These are phyloP conservation scores for Nepenthes alata DNA, from an alignment of 179 eudicot species.

Conservation along the genomic window DNA sequence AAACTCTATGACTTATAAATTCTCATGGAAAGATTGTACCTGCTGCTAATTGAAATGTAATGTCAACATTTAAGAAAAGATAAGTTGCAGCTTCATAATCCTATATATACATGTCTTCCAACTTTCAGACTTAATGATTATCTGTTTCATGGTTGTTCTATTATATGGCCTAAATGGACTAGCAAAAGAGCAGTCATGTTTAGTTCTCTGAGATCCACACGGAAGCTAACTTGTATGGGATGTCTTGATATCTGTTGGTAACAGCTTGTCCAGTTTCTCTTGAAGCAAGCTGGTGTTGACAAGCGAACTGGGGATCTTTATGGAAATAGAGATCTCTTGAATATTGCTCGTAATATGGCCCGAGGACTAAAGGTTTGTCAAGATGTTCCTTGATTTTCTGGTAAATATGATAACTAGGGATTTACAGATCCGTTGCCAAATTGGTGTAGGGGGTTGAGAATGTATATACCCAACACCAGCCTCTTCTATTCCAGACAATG, in stretches of 20 bases:
- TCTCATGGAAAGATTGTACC: no score
- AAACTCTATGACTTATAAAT: no score
- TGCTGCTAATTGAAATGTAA: neutral
- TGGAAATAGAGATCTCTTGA: conserved; percentile 74
- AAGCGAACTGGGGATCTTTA: conserved; percentile 79
- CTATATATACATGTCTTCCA: no score
- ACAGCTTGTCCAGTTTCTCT: conserved; percentile 84
- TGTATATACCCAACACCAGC: conserved; percentile 94
- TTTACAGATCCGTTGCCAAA: conserved; percentile 6
- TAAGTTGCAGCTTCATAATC: no score
- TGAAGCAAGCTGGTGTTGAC: conserved; percentile 92
- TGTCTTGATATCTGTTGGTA: conserved; percentile 11
- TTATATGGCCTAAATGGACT: no score
- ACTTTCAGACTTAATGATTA: no score
- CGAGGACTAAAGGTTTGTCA: conserved; percentile 75
- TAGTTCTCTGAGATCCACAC: no score
- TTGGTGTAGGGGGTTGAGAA: conserved; percentile 73
- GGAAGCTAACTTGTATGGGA: conserved; percentile 2
- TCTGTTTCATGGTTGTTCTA: no score
- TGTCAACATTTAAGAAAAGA: no score
- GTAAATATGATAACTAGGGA: conserved; percentile 4
- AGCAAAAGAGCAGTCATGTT: no score
- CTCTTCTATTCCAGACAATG: conserved; percentile 66
- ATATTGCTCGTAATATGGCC: conserved; percentile 87
- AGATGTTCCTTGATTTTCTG: neutral